phyloP scores from a whole-genome alignment of 345 rosid species.

The Durio zibethinus region DNA sequence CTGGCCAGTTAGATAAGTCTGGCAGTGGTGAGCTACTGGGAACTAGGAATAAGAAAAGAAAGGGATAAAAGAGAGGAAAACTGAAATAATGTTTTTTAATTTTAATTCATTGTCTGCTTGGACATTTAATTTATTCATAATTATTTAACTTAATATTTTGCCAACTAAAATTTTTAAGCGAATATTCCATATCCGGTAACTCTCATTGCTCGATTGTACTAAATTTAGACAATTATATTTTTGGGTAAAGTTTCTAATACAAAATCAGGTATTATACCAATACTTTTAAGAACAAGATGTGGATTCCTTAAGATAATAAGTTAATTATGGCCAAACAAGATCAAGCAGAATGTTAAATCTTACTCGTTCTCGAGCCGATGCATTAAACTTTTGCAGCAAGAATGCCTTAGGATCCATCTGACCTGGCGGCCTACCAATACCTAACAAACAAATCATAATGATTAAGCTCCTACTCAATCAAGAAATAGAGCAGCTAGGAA shows the following conservation, averaged over 20 bases:
- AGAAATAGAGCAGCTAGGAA: not conserved
- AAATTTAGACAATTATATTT: not conserved
- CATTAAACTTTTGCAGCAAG: slow-evolving; percentile 78
- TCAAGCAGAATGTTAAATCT: slow-evolving; percentile 15
- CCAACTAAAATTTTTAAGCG: not conserved
- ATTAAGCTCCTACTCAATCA: not conserved
- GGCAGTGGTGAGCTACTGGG: not conserved
- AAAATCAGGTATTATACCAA: not conserved
- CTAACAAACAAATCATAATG: slow-evolving; percentile 25
- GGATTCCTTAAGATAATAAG: not conserved
- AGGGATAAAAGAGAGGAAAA: not conserved
- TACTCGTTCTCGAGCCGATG: slow-evolving; percentile 56
- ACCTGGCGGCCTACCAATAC: slow-evolving; percentile 87
- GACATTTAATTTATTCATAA: not conserved
- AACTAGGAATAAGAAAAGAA: not conserved
- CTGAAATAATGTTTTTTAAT: not conserved
- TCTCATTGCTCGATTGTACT: not conserved
- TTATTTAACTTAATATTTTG: not conserved
- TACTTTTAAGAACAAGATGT: not conserved
- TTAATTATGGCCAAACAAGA: not conserved
- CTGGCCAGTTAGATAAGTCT: not conserved
- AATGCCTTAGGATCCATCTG: slow-evolving; percentile 99
- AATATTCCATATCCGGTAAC: not conserved
- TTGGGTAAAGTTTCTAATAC: not conserved
- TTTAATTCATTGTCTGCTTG: not conserved